A percentile compares a stretch with the other conserved stretches of the same genome.
phyloP scores from a whole-genome alignment of 2,329 filamentous ascomycete genomes.

The Exserohilum rostratum region DNA sequence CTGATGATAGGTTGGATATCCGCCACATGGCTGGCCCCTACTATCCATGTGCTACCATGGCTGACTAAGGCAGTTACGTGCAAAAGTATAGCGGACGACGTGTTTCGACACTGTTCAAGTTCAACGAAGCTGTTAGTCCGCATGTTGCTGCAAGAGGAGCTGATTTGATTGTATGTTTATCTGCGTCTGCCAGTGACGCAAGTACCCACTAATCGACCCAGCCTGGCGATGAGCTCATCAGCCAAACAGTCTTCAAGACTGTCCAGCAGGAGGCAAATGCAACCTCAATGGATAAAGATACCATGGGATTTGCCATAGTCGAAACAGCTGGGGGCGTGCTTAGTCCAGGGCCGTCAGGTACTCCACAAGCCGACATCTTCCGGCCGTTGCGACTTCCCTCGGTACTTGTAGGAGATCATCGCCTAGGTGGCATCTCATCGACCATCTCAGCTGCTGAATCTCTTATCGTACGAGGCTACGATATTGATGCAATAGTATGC shows the following conservation, averaged over 20 bases:
- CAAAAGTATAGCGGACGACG: conserved; percentile 62
- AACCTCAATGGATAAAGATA: neutral
- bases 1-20: conserved; percentile 67
- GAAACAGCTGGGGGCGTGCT: conserved; percentile 85
- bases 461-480: conserved; percentile 76
- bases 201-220: conserved; percentile 16
- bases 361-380: conserved; percentile 78
- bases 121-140: conserved; percentile 75
- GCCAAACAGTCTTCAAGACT: conserved; percentile 20
- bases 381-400: conserved; percentile 74
- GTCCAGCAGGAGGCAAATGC: conserved; percentile 19
- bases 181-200: neutral
- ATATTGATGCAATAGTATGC: conserved; percentile 71
- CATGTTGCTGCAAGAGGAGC: conserved; percentile 68
- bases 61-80: conserved; percentile 62
- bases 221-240: conserved; percentile 34
- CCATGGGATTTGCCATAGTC: conserved; percentile 61
- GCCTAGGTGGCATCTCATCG: conserved; percentile 78
- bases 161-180: conserved; percentile 23
- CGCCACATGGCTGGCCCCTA: neutral
- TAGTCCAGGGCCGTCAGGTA: conserved; percentile 77
- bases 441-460: conserved; percentile 84
- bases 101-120: conserved; percentile 71
- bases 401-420: conserved; percentile 75
- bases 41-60: neutral